Percentiles rank a stretch among this genome's conserved stretches.
phyloP scores from a whole-genome alignment of 345 rosid species.

The Sisymbrium altissimum region DNA sequence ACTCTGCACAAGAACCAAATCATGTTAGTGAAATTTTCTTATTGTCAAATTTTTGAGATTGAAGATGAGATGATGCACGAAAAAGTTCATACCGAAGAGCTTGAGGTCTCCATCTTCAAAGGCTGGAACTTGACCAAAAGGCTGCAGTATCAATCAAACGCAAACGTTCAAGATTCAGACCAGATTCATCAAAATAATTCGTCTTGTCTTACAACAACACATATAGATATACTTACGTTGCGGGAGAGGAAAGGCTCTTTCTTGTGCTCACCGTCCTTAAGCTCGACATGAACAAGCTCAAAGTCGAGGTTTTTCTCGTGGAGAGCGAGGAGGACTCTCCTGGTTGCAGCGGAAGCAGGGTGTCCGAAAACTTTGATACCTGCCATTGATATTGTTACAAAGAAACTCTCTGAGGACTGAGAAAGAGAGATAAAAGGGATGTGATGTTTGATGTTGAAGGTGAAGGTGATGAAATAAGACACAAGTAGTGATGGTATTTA shows the following conservation, averaged over 20 bases:
- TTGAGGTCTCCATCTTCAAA: slow-evolving; percentile 81
- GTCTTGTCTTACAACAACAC: neutral
- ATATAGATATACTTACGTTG: slow-evolving; percentile 24
- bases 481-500: slow-evolving; percentile 27
- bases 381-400: slow-evolving; percentile 23
- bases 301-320: slow-evolving; percentile 39
- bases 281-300: slow-evolving; percentile 32
- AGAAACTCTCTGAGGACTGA: neutral
- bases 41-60: neutral
- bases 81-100: slow-evolving; percentile 44
- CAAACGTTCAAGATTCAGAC: slow-evolving; percentile 11
- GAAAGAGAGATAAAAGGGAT: neutral
- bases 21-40: neutral
- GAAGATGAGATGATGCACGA: neutral
- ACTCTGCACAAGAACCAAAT: slow-evolving; percentile 46
- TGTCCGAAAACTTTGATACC: slow-evolving; percentile 35
- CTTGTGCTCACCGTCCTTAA: slow-evolving; percentile 32
- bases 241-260: slow-evolving; percentile 33
- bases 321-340: slow-evolving; percentile 37
- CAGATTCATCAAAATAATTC: neutral
- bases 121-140: slow-evolving; percentile 77
- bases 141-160: slow-evolving; percentile 41
- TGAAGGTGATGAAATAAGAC: slow-evolving; percentile 28
- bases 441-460: slow-evolving; percentile 22
- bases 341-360: slow-evolving; percentile 27